A percentile compares a stretch with the other conserved stretches of the same genome.
Conservation (phyloP, 176 grass and related monocot species). For the bread wheat (Triticum aestivum) region DNA sequence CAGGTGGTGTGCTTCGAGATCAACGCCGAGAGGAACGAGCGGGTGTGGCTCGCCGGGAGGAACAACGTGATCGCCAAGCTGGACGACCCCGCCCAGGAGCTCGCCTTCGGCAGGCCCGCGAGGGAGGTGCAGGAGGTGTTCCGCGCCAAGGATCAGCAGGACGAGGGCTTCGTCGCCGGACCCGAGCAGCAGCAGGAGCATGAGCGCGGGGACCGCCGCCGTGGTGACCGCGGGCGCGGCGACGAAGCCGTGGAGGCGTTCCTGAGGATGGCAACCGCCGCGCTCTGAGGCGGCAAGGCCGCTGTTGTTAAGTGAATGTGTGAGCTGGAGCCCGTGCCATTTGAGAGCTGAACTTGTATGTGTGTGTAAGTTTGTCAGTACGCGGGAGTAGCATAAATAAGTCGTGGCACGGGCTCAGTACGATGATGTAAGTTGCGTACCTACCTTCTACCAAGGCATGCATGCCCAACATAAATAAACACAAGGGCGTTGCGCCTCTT, state of each 20-base stretch:
- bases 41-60: conserved; percentile 62
- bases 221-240: background rate
- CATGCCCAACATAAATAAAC: background rate
- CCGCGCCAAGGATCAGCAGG: conserved; percentile 30
- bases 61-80: conserved; percentile 62
- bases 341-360: background rate
- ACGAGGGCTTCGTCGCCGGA: conserved; percentile 43
- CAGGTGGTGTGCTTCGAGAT: conserved; percentile 73
- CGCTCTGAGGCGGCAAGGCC: background rate
- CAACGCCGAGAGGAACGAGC: conserved; percentile 53
- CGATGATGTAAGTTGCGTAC: background rate
- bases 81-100: conserved; percentile 59
- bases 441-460: background rate
- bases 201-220: background rate
- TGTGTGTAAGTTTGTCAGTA: background rate
- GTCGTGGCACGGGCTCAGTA: background rate
- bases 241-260: conserved; percentile 4
- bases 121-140: conserved; percentile 70
- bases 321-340: background rate
- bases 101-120: conserved; percentile 47
- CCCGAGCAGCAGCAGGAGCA: conserved; percentile 23
- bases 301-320: background rate
- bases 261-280: conserved; percentile 23
- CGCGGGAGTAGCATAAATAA: conserved; percentile 16
- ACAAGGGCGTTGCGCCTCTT: background rate